Conservation (phyloP, 2,329 filamentous ascomycete genomes). For the Microthyrium microscopicum region DNA sequence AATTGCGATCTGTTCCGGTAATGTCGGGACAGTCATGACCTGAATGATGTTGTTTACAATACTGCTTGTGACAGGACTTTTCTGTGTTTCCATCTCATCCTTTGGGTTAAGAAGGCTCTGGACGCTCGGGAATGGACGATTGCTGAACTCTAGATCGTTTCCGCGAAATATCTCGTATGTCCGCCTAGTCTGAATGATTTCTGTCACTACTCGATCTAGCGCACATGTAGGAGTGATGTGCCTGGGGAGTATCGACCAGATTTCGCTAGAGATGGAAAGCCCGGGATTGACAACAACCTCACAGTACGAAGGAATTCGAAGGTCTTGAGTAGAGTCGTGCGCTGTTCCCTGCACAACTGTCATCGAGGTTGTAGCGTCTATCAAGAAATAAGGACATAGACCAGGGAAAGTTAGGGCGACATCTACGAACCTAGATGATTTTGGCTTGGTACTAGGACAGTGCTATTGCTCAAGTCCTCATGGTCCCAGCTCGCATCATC, state of each 20-base stretch:
- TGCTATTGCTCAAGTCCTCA: not conserved
- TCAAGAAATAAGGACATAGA: not conserved
- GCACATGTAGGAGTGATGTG: not conserved
- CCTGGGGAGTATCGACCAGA: not conserved
- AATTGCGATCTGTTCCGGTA: slow-evolving; percentile 1
- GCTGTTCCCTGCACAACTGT: not conserved
- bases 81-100: not conserved
- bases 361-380: not conserved
- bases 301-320: not conserved
- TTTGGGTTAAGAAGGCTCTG: not conserved
- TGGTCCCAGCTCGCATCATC: not conserved
- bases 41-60: slow-evolving; percentile 1
- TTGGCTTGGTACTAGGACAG: not conserved
- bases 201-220: slow-evolving; percentile 1
- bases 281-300: not conserved
- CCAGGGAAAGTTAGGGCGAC: not conserved
- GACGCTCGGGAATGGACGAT: slow-evolving; percentile 1
- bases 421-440: not conserved
- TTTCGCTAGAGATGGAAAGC: not conserved
- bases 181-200: not conserved
- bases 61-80: not conserved
- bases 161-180: not conserved
- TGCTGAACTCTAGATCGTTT: not conserved
- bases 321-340: not conserved
- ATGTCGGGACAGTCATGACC: slow-evolving; percentile 1